Evolutionary conservation across 371 early-diverging fungal genomes (phyloP).

Genomic region (Saksenaea vasiformis): DNA sequence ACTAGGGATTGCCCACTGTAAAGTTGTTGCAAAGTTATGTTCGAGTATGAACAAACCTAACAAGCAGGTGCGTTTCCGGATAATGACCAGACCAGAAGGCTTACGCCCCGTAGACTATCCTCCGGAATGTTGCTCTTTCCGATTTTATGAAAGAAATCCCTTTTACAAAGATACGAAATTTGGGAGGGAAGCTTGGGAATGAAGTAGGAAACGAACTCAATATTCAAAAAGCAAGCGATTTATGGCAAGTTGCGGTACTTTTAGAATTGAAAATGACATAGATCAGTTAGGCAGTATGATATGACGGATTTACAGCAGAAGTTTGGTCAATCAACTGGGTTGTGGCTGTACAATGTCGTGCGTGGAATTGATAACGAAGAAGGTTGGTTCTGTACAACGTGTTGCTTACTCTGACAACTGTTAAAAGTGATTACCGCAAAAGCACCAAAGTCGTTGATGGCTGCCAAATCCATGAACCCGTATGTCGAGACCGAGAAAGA

Average conservation of each 20-base stretch:
- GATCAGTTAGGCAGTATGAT: constrained; percentile 25
- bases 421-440: constrained; percentile 45
- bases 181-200: constrained; percentile 91
- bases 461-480: constrained; percentile 56
- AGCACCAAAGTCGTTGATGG: constrained; percentile 60
- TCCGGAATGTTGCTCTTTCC: constrained; percentile 56
- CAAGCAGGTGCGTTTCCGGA: constrained; percentile 59
- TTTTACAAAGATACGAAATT: constrained; percentile 71
- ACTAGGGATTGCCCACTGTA: constrained; percentile 80
- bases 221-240: constrained; percentile 52
- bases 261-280: background rate
- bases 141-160: constrained; percentile 67
- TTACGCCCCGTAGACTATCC: constrained; percentile 47
- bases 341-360: constrained; percentile 63
- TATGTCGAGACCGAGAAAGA: constrained; percentile 27
- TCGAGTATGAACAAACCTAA: constrained; percentile 88
- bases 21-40: constrained; percentile 82
- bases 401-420: background rate
- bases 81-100: background rate
- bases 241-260: constrained; percentile 34
- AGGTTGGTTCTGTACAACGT: constrained; percentile 31
- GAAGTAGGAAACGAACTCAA: constrained; percentile 64
- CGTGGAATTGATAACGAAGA: constrained; percentile 66
- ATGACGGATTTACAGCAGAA: constrained; percentile 36
- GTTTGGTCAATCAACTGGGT: constrained; percentile 47